Base-by-base conservation (phyloP, 192 early-diverging fungal species). In the Gamsiella multidivaricata region DNA sequence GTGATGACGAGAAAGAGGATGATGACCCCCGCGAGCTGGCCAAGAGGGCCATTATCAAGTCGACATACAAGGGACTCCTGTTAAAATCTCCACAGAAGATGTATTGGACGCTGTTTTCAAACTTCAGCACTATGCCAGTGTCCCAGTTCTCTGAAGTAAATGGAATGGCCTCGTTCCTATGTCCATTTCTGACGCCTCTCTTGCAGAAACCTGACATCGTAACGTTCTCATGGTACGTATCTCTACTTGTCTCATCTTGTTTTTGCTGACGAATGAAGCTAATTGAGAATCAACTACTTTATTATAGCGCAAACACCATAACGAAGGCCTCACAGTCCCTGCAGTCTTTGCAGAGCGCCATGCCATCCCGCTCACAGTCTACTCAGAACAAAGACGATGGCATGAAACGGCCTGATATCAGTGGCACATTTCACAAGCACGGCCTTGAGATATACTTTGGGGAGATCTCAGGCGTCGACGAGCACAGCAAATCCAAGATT, bases 131-230 rank as follows among this genome's bases (percentile, higher is more conserved):
- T 46, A 18, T 5, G 5, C 45, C 45, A 9, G 17, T 46, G 9
- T 5, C 9, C n/a, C 10, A 46, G 9, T 46, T 46, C 45, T 18
- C 12, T 18, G 45, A 46, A n/a, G 45, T n/a, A 46, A 18, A 46
- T 46, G 45, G 45, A 46, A 46, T 46, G 45, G 45, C 45, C 12
- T 46, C 45, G 12, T 46, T 46, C n/a, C 17, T 46, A 46, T 46
- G 45, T 18, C 45, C 45, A 46, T 46, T 46, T 18, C 9, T 46
- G 10, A 46, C 45, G n/a, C 45, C 45, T 18, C 45, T 46, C 12
- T 18, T 46, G 12, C 45, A 46, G n/a, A 46, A 46, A 18, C 45
- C 45, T 18, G 45, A 46, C n/a, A 18, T 46, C 45, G 9, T 46
- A n/a, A 9, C 12, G 9, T 46, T 46, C n/a, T 46, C 45, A n/a